Conservation (phyloP, 2,329 filamentous ascomycete genomes). For the Pseudodiploospora longispora region DNA sequence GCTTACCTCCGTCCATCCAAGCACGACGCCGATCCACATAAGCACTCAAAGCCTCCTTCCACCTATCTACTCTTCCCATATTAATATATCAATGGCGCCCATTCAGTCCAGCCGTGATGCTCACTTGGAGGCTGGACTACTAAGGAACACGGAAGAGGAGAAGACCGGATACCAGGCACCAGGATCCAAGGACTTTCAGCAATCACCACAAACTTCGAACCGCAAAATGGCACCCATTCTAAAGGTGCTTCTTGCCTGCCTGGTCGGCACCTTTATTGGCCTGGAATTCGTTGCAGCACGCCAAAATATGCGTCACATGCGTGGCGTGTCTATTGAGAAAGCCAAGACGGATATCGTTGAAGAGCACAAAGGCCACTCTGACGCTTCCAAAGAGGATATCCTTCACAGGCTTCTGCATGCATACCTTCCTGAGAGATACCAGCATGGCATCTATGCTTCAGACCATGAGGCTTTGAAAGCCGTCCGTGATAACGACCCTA, state of each 20-base stretch:
- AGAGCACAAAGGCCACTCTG: conserved; percentile 29
- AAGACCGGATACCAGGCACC: conserved; percentile 1
- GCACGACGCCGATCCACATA: too few relatives aligned
- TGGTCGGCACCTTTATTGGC: conserved; percentile 19
- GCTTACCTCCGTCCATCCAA: too few relatives aligned
- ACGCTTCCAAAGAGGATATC: conserved; percentile 45
- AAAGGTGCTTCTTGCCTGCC: conserved; percentile 10
- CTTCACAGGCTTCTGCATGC: conserved; percentile 60
- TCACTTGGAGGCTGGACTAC: conserved; percentile 15
- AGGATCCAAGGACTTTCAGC: conserved; percentile 1
- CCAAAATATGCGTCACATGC: conserved; percentile 1
- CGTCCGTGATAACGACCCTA: conserved; percentile 51
- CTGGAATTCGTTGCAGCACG: conserved; percentile 14
- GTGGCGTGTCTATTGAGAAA: conserved; percentile 4
- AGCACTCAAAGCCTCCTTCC: too few relatives aligned
- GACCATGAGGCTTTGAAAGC: conserved; percentile 56
- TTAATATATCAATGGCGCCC: conserved; percentile 10
- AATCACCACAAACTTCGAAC: neutral
- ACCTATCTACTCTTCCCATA: neutral
- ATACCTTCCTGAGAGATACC: conserved; percentile 54
- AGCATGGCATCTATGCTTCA: conserved; percentile 59
- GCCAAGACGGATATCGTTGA: conserved; percentile 18
- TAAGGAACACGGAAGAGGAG: conserved; percentile 16
- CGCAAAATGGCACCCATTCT: conserved; percentile 13
- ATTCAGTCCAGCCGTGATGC: conserved; percentile 6